Conservation (phyloP, 768 basidiomycete genomes). For the Pholiota conissans region DNA sequence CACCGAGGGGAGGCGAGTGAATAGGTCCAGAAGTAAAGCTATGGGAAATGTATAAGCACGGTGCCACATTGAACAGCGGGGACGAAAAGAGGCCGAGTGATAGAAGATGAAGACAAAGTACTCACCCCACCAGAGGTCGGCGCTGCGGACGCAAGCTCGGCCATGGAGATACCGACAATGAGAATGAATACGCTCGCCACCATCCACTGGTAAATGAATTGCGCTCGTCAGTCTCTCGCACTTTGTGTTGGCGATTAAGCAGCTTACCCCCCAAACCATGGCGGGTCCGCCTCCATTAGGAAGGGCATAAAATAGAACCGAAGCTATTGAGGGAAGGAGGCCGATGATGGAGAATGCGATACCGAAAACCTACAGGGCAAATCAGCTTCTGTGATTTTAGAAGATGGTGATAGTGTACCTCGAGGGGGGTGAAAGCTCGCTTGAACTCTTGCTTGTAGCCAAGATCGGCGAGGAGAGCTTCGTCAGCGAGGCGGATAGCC, state of each 20-base stretch:
- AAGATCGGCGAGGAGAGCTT: slow-evolving; percentile 37
- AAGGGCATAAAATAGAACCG: slow-evolving; percentile 53
- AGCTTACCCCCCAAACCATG: slow-evolving; percentile 72
- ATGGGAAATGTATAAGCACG: slow-evolving; percentile 4
- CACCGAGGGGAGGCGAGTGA: slow-evolving; percentile 40
- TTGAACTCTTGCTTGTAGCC: slow-evolving; percentile 55
- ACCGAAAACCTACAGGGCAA: slow-evolving; percentile 56
- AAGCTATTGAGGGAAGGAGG: slow-evolving; percentile 61
- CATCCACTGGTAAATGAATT: slow-evolving; percentile 47
- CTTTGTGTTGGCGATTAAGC: background rate
- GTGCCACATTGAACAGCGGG: background rate
- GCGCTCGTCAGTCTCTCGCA: slow-evolving; percentile 6
- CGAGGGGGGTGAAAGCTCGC: slow-evolving; percentile 50
- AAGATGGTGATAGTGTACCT: slow-evolving; percentile 30
- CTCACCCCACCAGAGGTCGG: slow-evolving; percentile 72
- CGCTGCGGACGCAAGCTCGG: slow-evolving; percentile 67
- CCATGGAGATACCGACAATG: slow-evolving; percentile 65
- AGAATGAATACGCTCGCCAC: slow-evolving; percentile 65
- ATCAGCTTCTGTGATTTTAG: background rate
- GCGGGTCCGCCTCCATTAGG: slow-evolving; percentile 70
- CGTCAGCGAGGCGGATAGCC: slow-evolving; percentile 27
- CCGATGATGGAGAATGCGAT: slow-evolving; percentile 73
- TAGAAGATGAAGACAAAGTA: background rate
- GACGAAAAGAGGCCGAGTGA: background rate
- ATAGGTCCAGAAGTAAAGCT: slow-evolving; percentile 58